Percentiles rank a stretch among this genome's conserved stretches.
These are phyloP conservation scores for Heterobasidion parviporum DNA, from an alignment of 1,284 basidiomycete genomes.

Conservation along the genomic window DNA sequence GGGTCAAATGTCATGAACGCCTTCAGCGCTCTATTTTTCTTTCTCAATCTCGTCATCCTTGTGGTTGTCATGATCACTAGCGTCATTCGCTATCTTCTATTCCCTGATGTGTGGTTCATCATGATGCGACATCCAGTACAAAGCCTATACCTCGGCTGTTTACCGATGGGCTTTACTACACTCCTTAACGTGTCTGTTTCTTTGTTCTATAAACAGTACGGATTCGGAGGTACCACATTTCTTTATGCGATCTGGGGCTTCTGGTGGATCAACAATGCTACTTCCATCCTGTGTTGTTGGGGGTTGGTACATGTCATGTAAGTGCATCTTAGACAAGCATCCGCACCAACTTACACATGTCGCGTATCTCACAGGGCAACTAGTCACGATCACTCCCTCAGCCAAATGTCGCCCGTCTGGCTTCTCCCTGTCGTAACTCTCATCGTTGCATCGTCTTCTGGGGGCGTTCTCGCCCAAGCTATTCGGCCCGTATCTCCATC, in stretches of 20 bases:
- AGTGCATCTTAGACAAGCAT: conserved; percentile 14
- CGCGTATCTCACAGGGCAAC: conserved; percentile 41
- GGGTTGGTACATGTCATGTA: conserved; percentile 62
- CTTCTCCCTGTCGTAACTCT: conserved; percentile 68
- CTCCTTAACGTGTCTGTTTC: conserved; percentile 46
- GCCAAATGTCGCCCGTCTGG: conserved; percentile 53
- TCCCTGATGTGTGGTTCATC: conserved; percentile 45
- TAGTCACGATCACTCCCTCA: conserved; percentile 48
- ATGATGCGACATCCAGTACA: conserved; percentile 55
- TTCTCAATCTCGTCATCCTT: conserved; percentile 61
- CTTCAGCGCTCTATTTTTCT: conserved; percentile 46
- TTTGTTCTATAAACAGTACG: conserved; percentile 32
- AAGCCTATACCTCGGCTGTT: conserved; percentile 61
- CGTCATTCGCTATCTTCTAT: conserved; percentile 44
- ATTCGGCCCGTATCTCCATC: conserved; percentile 34
- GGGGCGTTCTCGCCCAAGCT: conserved; percentile 47
- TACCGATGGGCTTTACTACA: conserved; percentile 67
- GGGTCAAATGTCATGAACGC: conserved; percentile 30
- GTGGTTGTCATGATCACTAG: conserved; percentile 40
- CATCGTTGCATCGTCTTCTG: conserved; percentile 61
- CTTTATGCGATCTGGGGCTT: conserved; percentile 57
- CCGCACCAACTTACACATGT: not conserved
- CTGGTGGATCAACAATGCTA: conserved; percentile 66
- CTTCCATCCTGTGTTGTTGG: conserved; percentile 55
- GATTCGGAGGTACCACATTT: conserved; percentile 47